These are phyloP conservation scores for Pyronema domesticum DNA, from an alignment of 495 filamentous ascomycete species.

Conservation along the genomic window DNA sequence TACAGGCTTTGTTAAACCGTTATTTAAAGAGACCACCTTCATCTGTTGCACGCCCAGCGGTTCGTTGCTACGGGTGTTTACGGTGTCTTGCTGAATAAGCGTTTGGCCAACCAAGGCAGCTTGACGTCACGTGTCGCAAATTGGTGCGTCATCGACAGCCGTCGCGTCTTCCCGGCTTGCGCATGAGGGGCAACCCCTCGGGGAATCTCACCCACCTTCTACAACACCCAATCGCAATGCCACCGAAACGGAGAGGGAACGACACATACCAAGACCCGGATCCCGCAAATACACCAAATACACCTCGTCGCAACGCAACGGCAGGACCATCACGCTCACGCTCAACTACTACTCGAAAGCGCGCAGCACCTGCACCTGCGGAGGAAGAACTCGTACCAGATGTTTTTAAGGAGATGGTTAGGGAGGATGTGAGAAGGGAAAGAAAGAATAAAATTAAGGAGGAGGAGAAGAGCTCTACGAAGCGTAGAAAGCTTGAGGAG, in stretches of 20 bases:
- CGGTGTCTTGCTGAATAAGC: too few species aligned
- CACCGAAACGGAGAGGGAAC: constrained; percentile 14
- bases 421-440: constrained; percentile 35
- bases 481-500: constrained; percentile 15
- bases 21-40: too few species aligned
- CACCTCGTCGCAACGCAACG: background rate
- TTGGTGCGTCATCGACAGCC: constrained; percentile 1
- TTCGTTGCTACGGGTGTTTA: too few species aligned
- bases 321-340: background rate
- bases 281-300: background rate
- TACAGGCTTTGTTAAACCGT: too few species aligned
- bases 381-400: constrained; percentile 24
- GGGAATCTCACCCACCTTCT: background rate
- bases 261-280: background rate
- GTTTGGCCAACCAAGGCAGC: too few species aligned
- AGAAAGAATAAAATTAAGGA: constrained; percentile 11
- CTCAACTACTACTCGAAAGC: background rate
- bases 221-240: constrained; percentile 8
- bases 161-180: constrained; percentile 10
- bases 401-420: constrained; percentile 50
- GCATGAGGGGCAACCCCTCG: background rate
- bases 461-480: constrained; percentile 20
- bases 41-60: too few species aligned
- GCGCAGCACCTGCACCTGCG: background rate
- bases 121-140: background rate